These are phyloP conservation scores for Crithidia fasciculata DNA, from an alignment of 208 protist species.

Conservation along the genomic window DNA sequence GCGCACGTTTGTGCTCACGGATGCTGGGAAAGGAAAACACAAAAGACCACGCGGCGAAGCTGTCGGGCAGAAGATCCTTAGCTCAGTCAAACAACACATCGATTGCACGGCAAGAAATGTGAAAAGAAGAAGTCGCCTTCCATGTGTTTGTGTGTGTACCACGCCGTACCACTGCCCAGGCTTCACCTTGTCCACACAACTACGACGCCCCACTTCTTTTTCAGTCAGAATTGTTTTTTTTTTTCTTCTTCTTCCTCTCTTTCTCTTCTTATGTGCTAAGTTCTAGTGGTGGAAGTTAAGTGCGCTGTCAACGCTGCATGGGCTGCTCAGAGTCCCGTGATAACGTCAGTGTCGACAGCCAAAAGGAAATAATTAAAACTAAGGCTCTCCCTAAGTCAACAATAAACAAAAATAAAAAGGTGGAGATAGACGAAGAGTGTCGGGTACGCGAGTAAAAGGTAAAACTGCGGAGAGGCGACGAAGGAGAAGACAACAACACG, in stretches of 20 bases:
- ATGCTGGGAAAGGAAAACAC: too few species aligned
- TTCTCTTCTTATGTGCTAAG: background rate
- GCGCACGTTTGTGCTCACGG: too few species aligned
- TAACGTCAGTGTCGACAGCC: slow-evolving; percentile 8
- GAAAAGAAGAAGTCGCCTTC: too few species aligned
- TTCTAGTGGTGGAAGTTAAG: background rate
- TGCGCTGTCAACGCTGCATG: background rate
- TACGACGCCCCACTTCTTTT: too few species aligned
- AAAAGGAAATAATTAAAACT: background rate
- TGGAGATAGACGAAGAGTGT: background rate
- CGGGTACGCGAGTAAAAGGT: background rate
- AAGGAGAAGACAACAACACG: background rate
- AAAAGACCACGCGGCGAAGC: too few species aligned
- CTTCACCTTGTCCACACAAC: too few species aligned
- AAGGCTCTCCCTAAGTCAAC: background rate
- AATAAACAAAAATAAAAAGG: background rate
- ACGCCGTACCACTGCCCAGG: too few species aligned
- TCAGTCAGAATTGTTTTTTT: background rate
- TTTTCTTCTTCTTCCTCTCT: background rate
- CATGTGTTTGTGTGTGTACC: too few species aligned
- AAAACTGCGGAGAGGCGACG: background rate
- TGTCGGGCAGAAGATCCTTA: too few species aligned
- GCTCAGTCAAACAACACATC: too few species aligned
- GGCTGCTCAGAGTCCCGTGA: slow-evolving; percentile 1
- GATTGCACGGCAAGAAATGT: too few species aligned